phyloP scores from a whole-genome alignment of 2,329 filamentous ascomycete genomes.

The Penicillium sclerotigenum region DNA sequence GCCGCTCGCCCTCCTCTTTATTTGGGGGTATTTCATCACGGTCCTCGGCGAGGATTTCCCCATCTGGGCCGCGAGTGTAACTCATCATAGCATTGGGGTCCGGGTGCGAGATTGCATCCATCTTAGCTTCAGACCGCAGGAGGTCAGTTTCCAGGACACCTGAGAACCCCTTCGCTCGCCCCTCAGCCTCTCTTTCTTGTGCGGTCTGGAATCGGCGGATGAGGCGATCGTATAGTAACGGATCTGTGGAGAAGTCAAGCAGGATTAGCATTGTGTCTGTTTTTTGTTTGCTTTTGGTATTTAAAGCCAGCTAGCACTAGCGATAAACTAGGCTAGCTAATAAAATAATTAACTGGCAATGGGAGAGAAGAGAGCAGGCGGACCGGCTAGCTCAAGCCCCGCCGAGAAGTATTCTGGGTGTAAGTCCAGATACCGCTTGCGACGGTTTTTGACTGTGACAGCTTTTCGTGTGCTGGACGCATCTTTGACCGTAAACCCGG shows the following conservation, averaged over 20 bases:
- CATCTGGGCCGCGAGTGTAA: conserved; percentile 51
- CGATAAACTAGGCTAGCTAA: not conserved
- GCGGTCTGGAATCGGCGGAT: conserved; percentile 73
- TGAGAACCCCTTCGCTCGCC: conserved; percentile 71
- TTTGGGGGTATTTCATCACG: conserved; percentile 55
- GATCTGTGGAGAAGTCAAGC: conserved; percentile 51
- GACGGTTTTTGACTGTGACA: conserved; percentile 67
- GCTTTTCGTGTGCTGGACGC: conserved; percentile 27
- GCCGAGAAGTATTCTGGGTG: conserved; percentile 70
- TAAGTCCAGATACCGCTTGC: conserved; percentile 70
- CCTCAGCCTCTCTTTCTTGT: conserved; percentile 70
- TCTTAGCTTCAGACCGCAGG: conserved; percentile 70
- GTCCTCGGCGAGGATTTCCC: conserved; percentile 58
- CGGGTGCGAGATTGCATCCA: conserved; percentile 59
- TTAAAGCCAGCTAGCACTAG: conserved; percentile 9
- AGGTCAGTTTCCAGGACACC: conserved; percentile 76
- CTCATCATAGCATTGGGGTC: conserved; percentile 50
- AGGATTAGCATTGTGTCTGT: conserved; percentile 27
- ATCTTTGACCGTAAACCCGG: conserved; percentile 23
- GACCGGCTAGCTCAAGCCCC: conserved; percentile 61
- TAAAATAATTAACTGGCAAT: conserved; percentile 12
- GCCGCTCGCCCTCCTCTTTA: conserved; percentile 63
- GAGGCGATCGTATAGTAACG: conserved; percentile 76
- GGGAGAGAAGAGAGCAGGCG: conserved; percentile 34
- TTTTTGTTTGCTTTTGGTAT: conserved; percentile 8